A percentile compares a stretch with the other conserved stretches of the same genome.
These are phyloP conservation scores for Phalaenopsis hybrid DNA, from an alignment of 116 monocot species.

Conservation along the genomic window DNA sequence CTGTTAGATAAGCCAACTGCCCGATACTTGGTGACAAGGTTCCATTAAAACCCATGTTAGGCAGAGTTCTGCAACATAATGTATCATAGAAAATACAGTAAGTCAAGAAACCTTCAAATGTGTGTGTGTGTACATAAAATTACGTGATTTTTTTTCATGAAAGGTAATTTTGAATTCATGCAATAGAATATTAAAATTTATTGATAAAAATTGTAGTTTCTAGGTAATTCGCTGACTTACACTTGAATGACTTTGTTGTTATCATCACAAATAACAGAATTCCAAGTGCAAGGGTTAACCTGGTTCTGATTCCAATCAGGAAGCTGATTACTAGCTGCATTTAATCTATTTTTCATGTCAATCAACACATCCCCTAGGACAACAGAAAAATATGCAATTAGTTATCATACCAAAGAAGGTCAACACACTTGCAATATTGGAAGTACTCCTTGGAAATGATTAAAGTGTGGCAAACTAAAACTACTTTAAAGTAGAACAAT, in stretches of 20 bases:
- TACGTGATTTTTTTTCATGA: not conserved
- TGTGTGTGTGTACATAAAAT: not conserved
- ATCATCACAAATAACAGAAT: slow-evolving; percentile 64
- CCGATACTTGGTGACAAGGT: slow-evolving; percentile 75
- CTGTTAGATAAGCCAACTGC: slow-evolving; percentile 43
- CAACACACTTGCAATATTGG: not conserved
- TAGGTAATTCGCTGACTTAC: slow-evolving; percentile 36
- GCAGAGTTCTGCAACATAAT: slow-evolving; percentile 49
- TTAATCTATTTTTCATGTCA: slow-evolving; percentile 62
- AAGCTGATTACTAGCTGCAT: slow-evolving; percentile 63
- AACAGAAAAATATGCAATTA: slow-evolving; percentile 7
- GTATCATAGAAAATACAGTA: slow-evolving; percentile 1
- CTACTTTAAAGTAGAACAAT: not conserved
- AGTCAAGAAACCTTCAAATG: not conserved
- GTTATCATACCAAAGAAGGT: not conserved
- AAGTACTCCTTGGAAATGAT: not conserved
- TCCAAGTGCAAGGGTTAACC: slow-evolving; percentile 90
- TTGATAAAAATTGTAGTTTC: not conserved
- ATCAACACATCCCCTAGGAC: slow-evolving; percentile 64
- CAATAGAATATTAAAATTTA: not conserved
- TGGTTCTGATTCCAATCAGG: slow-evolving; percentile 73
- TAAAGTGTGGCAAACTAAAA: not conserved
- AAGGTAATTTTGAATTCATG: not conserved
- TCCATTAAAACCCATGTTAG: slow-evolving; percentile 84
- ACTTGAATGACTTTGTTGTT: slow-evolving; percentile 62